Conservation (phyloP, 805 yeast species). For the Maudiozyma barnettii region DNA sequence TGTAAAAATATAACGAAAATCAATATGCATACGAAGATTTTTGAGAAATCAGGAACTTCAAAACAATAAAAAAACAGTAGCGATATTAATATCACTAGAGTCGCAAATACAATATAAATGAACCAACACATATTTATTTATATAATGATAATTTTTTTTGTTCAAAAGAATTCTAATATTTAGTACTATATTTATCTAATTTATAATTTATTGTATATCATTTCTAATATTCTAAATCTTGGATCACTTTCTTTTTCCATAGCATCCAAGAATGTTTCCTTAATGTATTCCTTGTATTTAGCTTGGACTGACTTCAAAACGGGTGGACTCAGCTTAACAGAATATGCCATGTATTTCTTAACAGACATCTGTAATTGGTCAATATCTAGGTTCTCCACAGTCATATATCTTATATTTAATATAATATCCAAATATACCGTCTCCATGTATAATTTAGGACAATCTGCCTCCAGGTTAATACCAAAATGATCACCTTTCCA, state of each 20-base stretch:
- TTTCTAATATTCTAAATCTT: slow-evolving; percentile 23
- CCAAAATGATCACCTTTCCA: slow-evolving; percentile 36
- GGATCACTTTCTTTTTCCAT: slow-evolving; percentile 21
- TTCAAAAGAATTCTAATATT: too few species aligned
- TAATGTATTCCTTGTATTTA: slow-evolving; percentile 27
- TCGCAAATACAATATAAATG: too few species aligned
- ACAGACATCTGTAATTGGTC: slow-evolving; percentile 58
- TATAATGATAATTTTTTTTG: too few species aligned
- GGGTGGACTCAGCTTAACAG: slow-evolving; percentile 33
- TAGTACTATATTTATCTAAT: too few species aligned
- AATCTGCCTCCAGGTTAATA: slow-evolving; percentile 18
- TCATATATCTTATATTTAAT: slow-evolving; percentile 52
- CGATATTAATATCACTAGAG: too few species aligned
- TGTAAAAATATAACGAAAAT: background rate
- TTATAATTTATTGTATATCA: slow-evolving; percentile 27
- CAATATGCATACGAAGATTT: background rate
- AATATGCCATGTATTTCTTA: slow-evolving; percentile 58
- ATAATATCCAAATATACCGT: slow-evolving; percentile 46
- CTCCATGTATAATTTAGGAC: slow-evolving; percentile 31
- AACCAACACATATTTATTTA: too few species aligned
- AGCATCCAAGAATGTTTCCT: slow-evolving; percentile 27
- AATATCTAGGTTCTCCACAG: slow-evolving; percentile 34
- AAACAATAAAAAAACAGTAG: background rate
- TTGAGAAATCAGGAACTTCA: background rate
- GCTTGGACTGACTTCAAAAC: slow-evolving; percentile 30